Conservation (phyloP, 257 asterid species). For the Mitragyna speciosa region DNA sequence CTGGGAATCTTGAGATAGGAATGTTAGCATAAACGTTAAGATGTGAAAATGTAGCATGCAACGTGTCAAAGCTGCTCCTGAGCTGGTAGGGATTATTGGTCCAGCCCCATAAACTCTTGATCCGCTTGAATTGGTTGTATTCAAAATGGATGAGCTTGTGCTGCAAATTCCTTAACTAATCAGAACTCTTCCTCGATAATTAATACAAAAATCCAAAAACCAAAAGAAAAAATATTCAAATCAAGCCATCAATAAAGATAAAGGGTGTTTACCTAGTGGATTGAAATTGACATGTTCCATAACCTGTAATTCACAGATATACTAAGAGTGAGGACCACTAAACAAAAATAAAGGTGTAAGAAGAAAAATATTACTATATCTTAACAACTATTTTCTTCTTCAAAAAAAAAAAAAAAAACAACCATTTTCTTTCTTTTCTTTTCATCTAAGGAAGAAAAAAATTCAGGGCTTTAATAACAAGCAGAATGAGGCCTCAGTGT, state of each 20-base stretch:
- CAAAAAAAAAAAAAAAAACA: too few relatives aligned
- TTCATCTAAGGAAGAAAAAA: too few relatives aligned
- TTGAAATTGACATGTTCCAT: slow-evolving; percentile 58
- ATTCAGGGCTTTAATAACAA: neutral
- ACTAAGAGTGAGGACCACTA: neutral
- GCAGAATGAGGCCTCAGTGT: too few relatives aligned
- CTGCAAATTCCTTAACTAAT: slow-evolving; percentile 44
- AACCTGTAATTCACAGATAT: slow-evolving; percentile 51
- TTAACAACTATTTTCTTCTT: too few relatives aligned
- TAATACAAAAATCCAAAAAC: neutral
- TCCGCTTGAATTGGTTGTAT: slow-evolving; percentile 68
- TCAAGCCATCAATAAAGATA: neutral
- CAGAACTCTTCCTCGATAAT: neutral
- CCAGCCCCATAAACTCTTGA: slow-evolving; percentile 79
- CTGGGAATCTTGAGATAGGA: slow-evolving; percentile 9
- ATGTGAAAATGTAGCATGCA: slow-evolving; percentile 15
- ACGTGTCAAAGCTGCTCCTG: slow-evolving; percentile 36
- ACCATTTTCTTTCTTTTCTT: too few relatives aligned
- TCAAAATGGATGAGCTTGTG: slow-evolving; percentile 72
- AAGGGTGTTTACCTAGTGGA: slow-evolving; percentile 55
- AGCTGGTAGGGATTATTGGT: slow-evolving; percentile 50
- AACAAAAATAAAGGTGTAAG: too few relatives aligned
- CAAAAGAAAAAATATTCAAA: neutral
- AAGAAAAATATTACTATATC: too few relatives aligned
- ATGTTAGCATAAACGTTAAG: slow-evolving; percentile 23